These are phyloP conservation scores for Calonectria pauciramosa DNA, from an alignment of 2,329 filamentous ascomycete species.

Conservation along the genomic window DNA sequence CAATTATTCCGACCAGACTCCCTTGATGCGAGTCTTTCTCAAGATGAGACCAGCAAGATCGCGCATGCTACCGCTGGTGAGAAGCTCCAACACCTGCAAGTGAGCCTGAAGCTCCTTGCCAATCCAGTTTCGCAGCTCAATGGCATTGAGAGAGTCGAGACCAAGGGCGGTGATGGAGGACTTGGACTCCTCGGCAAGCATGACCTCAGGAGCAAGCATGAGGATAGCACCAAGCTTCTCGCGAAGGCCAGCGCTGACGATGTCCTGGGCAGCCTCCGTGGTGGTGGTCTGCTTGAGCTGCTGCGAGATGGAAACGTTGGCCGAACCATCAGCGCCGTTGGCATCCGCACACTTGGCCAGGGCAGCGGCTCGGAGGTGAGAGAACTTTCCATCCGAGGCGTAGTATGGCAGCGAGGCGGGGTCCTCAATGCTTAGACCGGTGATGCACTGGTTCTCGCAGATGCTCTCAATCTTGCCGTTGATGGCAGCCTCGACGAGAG, in stretches of 20 bases:
- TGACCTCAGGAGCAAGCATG: slow-evolving; percentile 45
- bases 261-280: slow-evolving; percentile 39
- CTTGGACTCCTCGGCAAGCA: slow-evolving; percentile 32
- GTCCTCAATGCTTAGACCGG: slow-evolving; percentile 64
- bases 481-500: slow-evolving; percentile 66
- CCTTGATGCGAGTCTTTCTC: slow-evolving; percentile 39
- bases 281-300: slow-evolving; percentile 20
- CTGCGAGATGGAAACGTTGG: slow-evolving; percentile 27
- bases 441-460: slow-evolving; percentile 66
- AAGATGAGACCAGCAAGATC: slow-evolving; percentile 43
- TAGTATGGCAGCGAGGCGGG: slow-evolving; percentile 64
- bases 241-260: slow-evolving; percentile 41
- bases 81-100: slow-evolving; percentile 68
- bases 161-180: slow-evolving; percentile 45
- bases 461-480: slow-evolving; percentile 56
- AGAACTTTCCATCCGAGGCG: slow-evolving; percentile 68
- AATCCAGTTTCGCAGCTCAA: slow-evolving; percentile 66
- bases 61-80: slow-evolving; percentile 61
- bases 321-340: slow-evolving; percentile 24
- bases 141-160: slow-evolving; percentile 64
- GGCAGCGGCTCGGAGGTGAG: slow-evolving; percentile 58
- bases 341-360: slow-evolving; percentile 41
- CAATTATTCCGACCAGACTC: slow-evolving; percentile 5
- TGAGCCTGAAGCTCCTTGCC: slow-evolving; percentile 57
- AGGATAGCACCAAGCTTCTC: slow-evolving; percentile 54